Evolutionary conservation across 2,329 filamentous ascomycete genomes (phyloP).

Genomic region (Parastagonospora avenae): DNA sequence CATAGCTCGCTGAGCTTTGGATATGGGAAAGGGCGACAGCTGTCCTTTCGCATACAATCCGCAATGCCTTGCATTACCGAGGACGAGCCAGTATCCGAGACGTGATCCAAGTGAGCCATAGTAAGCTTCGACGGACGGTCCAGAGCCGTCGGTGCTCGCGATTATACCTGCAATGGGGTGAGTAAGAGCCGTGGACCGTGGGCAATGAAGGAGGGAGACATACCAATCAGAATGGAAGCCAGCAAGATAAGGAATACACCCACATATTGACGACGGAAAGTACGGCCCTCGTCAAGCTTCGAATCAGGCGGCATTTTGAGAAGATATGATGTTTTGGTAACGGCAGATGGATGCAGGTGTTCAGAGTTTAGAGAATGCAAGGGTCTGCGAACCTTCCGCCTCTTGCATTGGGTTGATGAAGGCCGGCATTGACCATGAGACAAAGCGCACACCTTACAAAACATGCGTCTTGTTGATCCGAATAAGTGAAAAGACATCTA

Average conservation of each 20-base stretch:
- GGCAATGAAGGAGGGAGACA: not conserved
- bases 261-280: constrained; percentile 5
- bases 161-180: constrained; percentile 1
- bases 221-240: constrained; percentile 5
- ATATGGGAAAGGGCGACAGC: constrained; percentile 57
- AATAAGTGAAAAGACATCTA: no score
- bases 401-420: no score
- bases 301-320: constrained; percentile 3
- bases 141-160: constrained; percentile 4
- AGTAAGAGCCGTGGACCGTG: constrained; percentile 4
- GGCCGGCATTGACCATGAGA: no score
- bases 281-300: constrained; percentile 1
- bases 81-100: constrained; percentile 42
- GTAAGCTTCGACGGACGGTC: constrained; percentile 45
- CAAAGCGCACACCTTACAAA: no score
- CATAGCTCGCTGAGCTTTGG: constrained; percentile 53
- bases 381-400: not conserved
- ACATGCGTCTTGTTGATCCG: no score
- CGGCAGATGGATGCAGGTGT: constrained; percentile 1
- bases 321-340: constrained; percentile 4
- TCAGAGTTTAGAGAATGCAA: not conserved
- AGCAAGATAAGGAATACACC: constrained; percentile 5
- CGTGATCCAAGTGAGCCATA: constrained; percentile 53
- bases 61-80: constrained; percentile 58
- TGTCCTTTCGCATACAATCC: constrained; percentile 55